A percentile compares a stretch with the other conserved stretches of the same genome.
These are phyloP conservation scores for Vitis rupestris DNA, from an alignment of 164 flowering plant genomes.

Conservation along the genomic window DNA sequence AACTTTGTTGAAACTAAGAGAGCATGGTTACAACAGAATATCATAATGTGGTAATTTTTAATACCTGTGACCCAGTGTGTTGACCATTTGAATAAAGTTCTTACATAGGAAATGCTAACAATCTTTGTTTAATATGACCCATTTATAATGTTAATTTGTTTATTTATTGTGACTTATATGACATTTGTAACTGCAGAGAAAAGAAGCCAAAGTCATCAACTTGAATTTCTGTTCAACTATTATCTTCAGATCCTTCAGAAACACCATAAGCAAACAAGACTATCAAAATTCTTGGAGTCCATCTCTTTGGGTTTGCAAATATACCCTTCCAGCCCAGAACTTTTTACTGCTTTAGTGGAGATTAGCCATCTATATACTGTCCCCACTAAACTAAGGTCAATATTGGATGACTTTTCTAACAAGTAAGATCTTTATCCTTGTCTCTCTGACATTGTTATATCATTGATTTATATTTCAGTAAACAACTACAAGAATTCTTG, in stretches of 20 bases:
- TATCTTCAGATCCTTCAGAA: constrained; percentile 58
- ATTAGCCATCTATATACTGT: constrained; percentile 56
- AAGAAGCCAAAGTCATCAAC: constrained; percentile 69
- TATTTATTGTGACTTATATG: not conserved
- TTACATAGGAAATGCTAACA: not conserved
- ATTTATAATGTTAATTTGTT: not conserved
- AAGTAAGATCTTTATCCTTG: constrained; percentile 45
- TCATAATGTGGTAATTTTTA: too few relatives aligned
- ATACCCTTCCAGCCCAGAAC: constrained; percentile 70
- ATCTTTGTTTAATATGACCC: not conserved
- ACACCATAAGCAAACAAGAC: constrained; percentile 37
- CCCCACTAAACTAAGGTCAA: constrained; percentile 73
- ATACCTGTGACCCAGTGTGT: too few relatives aligned
- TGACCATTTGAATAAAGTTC: not conserved
- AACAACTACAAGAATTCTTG: not conserved
- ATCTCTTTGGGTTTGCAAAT: constrained; percentile 67
- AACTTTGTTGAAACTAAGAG: too few relatives aligned
- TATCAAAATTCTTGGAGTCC: constrained; percentile 52
- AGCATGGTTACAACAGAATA: too few relatives aligned
- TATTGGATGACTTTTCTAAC: constrained; percentile 64
- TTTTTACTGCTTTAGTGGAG: constrained; percentile 55
- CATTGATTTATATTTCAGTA: not conserved
- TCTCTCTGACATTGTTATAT: not conserved
- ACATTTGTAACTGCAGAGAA: constrained; percentile 49
- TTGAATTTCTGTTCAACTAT: constrained; percentile 63